Conservation (phyloP, 495 filamentous ascomycete species). For the Penicillium coprophilum region DNA sequence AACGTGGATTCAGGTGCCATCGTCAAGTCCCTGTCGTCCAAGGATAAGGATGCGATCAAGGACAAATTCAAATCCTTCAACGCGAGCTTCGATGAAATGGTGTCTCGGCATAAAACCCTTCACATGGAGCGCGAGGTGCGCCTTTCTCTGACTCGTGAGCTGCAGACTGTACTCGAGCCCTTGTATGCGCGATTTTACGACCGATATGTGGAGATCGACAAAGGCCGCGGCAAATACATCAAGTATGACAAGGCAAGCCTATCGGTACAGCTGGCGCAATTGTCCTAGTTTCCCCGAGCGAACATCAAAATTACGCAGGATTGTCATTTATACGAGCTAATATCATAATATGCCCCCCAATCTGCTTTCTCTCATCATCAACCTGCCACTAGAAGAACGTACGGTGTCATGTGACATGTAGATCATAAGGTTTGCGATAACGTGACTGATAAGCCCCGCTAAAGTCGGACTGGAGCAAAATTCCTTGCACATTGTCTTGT, state of each 20-base stretch:
- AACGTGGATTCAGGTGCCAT: slow-evolving; percentile 74
- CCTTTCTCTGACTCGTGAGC: slow-evolving; percentile 70
- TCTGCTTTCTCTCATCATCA: not conserved
- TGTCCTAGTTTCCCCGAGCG: slow-evolving; percentile 23
- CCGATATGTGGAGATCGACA: slow-evolving; percentile 96
- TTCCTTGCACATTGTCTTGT: slow-evolving; percentile 33
- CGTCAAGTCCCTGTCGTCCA: slow-evolving; percentile 75
- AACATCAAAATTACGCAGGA: not conserved
- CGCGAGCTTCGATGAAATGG: slow-evolving; percentile 81
- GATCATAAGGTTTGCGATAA: slow-evolving; percentile 29
- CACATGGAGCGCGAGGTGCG: slow-evolving; percentile 89
- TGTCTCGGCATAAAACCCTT: slow-evolving; percentile 72
- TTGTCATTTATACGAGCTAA: slow-evolving; percentile 1
- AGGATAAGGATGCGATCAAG: slow-evolving; percentile 94
- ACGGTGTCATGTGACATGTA: slow-evolving; percentile 19
- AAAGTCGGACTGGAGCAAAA: slow-evolving; percentile 31
- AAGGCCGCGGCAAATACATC: slow-evolving; percentile 94
- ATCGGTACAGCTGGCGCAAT: slow-evolving; percentile 46
- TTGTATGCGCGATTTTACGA: slow-evolving; percentile 96
- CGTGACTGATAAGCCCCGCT: slow-evolving; percentile 49
- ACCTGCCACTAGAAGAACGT: not conserved
- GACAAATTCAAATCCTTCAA: slow-evolving; percentile 96
- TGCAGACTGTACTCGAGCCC: slow-evolving; percentile 87
- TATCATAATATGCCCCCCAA: slow-evolving; percentile 10
- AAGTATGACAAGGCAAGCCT: slow-evolving; percentile 83